A percentile compares a stretch with the other conserved stretches of the same genome.
Evolutionary conservation across 169 alveolate species (phyloP).

Genomic region (Plasmodium relictum): DNA sequence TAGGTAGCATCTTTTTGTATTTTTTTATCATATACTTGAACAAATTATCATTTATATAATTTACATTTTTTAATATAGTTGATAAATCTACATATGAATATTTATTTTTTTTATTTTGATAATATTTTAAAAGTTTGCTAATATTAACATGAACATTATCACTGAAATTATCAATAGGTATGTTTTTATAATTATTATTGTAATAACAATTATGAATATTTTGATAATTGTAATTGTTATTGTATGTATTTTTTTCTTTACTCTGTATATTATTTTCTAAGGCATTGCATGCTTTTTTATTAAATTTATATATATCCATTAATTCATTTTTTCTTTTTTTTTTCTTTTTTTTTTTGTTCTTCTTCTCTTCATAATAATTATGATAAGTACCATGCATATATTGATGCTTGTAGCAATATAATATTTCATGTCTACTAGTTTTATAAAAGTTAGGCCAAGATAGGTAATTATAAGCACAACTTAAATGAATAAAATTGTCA

Average conservation of each 20-base stretch:
- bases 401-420: slow-evolving; percentile 65
- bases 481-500: slow-evolving; percentile 39
- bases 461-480: slow-evolving; percentile 42
- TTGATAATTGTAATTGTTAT: background rate
- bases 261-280: background rate
- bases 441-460: slow-evolving; percentile 69
- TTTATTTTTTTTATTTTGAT: slow-evolving; percentile 9
- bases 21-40: slow-evolving; percentile 24
- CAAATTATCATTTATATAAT: slow-evolving; percentile 18
- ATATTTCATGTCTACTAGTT: slow-evolving; percentile 57
- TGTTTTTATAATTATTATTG: background rate
- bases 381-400: slow-evolving; percentile 71
- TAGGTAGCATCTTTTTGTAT: slow-evolving; percentile 14
- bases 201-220: background rate
- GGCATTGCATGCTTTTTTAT: background rate
- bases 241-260: background rate
- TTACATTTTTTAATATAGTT: slow-evolving; percentile 11
- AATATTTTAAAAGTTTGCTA: slow-evolving; percentile 33
- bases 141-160: slow-evolving; percentile 51
- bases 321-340: background rate
- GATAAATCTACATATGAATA: background rate
- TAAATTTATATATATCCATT: too few relatives aligned
- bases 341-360: background rate
- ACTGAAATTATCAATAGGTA: slow-evolving; percentile 13
- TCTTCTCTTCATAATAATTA: slow-evolving; percentile 19